Conservation (phyloP, 345 rosid species). For the thale cress (Arabidopsis thaliana) region DNA sequence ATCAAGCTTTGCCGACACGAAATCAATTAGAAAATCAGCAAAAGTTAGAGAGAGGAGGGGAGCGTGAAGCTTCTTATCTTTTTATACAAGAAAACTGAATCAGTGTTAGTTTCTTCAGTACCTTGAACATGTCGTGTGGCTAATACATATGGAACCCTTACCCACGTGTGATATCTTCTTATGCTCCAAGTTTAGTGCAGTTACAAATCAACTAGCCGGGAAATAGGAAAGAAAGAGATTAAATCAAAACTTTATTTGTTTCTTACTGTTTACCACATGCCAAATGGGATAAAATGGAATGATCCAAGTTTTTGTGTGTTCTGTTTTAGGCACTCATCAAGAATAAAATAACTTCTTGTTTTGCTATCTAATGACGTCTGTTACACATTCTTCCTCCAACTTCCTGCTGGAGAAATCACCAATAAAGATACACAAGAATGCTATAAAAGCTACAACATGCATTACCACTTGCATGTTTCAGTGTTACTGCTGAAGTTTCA, state of each 20-base stretch:
- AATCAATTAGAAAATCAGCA: conserved; percentile 23
- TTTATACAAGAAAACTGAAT: background rate
- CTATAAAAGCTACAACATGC: conserved; percentile 32
- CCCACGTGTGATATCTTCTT: background rate
- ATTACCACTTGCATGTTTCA: conserved; percentile 5
- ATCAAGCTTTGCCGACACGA: conserved; percentile 33
- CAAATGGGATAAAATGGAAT: too few species aligned
- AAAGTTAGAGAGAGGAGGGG: conserved; percentile 20
- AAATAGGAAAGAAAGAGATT: too few species aligned
- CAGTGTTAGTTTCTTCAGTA: background rate
- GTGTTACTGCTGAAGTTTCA: conserved; percentile 67
- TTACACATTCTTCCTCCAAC: conserved; percentile 18
- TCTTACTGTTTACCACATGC: too few species aligned
- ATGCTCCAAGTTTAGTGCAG: conserved; percentile 24
- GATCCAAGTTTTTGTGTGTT: too few species aligned
- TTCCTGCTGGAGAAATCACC: conserved; percentile 19
- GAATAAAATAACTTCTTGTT: background rate
- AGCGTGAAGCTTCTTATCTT: background rate
- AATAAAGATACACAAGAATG: conserved; percentile 34
- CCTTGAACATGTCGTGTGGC: too few species aligned
- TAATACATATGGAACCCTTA: background rate
- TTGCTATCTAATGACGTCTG: conserved; percentile 20
- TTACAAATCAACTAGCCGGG: background rate
- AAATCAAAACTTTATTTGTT: too few species aligned
- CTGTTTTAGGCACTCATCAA: too few species aligned